A percentile compares a stretch with the other conserved stretches of the same genome.
Conservation (phyloP, 2,329 filamentous ascomycete genomes). For the Colletotrichum godetiae region DNA sequence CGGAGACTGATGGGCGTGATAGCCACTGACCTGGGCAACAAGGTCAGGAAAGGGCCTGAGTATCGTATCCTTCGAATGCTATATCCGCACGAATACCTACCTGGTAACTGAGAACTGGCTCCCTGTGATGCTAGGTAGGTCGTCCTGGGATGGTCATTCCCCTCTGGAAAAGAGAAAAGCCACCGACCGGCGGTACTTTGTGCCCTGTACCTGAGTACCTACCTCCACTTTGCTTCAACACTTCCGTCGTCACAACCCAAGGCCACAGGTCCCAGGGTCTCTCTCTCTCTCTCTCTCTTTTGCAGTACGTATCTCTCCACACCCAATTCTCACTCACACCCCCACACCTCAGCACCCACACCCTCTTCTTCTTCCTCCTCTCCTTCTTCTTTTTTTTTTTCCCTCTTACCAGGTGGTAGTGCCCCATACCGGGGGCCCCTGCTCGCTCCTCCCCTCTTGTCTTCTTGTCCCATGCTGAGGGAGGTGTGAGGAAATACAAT, state of each 20-base stretch:
- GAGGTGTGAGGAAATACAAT: constrained; percentile 26
- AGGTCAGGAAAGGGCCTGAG: neutral
- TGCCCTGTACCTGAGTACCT: constrained; percentile 16
- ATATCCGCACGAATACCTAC: neutral
- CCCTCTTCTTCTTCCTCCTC: neutral
- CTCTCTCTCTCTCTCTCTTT: neutral
- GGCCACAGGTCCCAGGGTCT: constrained; percentile 9
- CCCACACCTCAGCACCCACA: constrained; percentile 4
- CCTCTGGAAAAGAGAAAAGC: constrained; percentile 5
- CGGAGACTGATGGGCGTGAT: neutral
- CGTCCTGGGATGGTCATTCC: neutral
- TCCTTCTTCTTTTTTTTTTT: neutral
- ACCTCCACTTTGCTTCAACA: neutral
- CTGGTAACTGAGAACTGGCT: neutral
- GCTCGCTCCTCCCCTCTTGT: constrained; percentile 25
- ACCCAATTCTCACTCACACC: neutral
- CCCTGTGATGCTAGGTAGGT: neutral
- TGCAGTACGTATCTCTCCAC: neutral
- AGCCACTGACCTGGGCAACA: neutral
- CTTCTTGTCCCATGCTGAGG: constrained; percentile 23
- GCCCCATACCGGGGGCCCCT: constrained; percentile 17
- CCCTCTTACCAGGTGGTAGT: neutral
- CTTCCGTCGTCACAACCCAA: neutral
- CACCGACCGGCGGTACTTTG: constrained; percentile 25
- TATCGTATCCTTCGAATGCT: neutral